Evolutionary conservation across 2,329 filamentous ascomycete species (phyloP).

Genomic region (Aspergillus aculeatus): DNA sequence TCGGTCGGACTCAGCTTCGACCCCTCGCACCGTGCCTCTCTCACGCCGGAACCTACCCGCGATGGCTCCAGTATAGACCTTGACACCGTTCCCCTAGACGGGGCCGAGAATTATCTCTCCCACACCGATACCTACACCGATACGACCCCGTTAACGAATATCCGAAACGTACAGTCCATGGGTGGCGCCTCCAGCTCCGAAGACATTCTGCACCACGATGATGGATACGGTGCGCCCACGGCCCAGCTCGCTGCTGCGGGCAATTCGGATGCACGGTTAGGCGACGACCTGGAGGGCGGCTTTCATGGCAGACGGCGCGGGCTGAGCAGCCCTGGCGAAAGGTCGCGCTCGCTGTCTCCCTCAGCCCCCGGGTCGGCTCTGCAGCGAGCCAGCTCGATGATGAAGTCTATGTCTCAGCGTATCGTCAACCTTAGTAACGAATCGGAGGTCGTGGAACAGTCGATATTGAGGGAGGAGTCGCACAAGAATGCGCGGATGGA

Average conservation of each 20-base stretch:
- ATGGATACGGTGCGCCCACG: conserved; percentile 55
- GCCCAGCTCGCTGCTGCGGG: conserved; percentile 49
- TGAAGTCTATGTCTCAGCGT: conserved; percentile 88
- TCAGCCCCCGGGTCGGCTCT: conserved; percentile 63
- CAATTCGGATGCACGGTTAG: conserved; percentile 50
- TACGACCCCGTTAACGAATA: conserved; percentile 59
- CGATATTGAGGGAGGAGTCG: conserved; percentile 57
- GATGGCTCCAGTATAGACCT: conserved; percentile 27
- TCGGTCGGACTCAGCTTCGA: conserved; percentile 44
- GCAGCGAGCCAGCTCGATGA: conserved; percentile 69
- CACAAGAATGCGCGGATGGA: conserved; percentile 55
- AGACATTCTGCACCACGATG: conserved; percentile 42
- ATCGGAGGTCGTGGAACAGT: conserved; percentile 75
- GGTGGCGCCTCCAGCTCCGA: conserved; percentile 48
- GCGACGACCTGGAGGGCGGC: conserved; percentile 66
- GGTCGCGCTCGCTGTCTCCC: conserved; percentile 59
- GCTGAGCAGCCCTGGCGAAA: conserved; percentile 49
- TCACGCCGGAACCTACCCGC: conserved; percentile 22
- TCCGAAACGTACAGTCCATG: conserved; percentile 56
- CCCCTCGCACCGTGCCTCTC: conserved; percentile 21
- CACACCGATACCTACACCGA: conserved; percentile 53
- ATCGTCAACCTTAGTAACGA: conserved; percentile 98
- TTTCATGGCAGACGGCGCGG: conserved; percentile 53
- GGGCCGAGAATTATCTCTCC: conserved; percentile 56
- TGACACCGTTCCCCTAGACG: conserved; percentile 34